Conservation (phyloP, 495 filamentous ascomycete species). For the Geopyxis carbonaria region DNA sequence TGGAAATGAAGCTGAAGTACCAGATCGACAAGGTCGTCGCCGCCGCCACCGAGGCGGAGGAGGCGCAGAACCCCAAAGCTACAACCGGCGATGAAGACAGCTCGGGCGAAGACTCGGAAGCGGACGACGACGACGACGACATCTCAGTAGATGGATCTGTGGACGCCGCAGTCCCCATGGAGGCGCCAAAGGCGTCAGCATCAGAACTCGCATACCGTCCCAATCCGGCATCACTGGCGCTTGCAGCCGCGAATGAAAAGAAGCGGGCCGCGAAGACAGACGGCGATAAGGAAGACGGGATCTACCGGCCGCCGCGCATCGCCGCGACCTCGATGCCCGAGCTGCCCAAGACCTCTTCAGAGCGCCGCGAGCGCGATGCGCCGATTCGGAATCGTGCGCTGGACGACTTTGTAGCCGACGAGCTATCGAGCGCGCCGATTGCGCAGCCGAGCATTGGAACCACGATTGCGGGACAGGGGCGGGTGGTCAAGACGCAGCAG, state of each 20-base stretch:
- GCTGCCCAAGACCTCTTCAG: constrained; percentile 35
- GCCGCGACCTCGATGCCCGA: constrained; percentile 52
- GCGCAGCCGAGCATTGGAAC: constrained; percentile 72
- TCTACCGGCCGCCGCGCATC: constrained; percentile 76
- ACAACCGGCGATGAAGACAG: constrained; percentile 30
- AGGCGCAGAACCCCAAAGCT: constrained; percentile 22
- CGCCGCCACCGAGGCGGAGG: constrained; percentile 35
- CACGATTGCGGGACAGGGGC: constrained; percentile 54
- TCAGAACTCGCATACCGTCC: constrained; percentile 50
- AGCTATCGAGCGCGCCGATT: constrained; percentile 59
- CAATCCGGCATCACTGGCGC: constrained; percentile 28
- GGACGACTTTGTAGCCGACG: constrained; percentile 69
- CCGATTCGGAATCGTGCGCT: constrained; percentile 54
- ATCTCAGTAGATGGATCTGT: constrained; percentile 6
- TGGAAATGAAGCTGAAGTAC: constrained; percentile 75
- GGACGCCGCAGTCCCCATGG: neutral
- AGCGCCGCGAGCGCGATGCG: constrained; percentile 33
- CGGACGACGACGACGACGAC: constrained; percentile 29
- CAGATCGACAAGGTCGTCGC: constrained; percentile 81
- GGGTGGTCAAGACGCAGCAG: constrained; percentile 50
- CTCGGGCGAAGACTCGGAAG: constrained; percentile 25
- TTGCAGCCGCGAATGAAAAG: constrained; percentile 15
- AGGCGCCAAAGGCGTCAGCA: neutral
- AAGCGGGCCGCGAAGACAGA: constrained; percentile 18
- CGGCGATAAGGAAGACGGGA: constrained; percentile 28